These are phyloP conservation scores for Sporothrix schenckii DNA, from an alignment of 2,329 filamentous ascomycete species.

Conservation along the genomic window DNA sequence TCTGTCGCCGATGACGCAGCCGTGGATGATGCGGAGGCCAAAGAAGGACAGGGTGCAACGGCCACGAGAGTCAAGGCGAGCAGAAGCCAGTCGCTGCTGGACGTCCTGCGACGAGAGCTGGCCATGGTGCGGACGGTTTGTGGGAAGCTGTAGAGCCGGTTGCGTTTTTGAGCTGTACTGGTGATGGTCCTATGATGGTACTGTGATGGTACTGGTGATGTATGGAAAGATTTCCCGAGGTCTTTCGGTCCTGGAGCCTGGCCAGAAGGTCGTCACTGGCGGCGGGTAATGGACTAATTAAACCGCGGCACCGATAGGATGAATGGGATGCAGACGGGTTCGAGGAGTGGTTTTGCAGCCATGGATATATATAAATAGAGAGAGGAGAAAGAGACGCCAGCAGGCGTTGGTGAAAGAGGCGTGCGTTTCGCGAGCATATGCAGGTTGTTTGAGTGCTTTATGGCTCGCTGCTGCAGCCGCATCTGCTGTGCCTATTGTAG, in stretches of 20 bases:
- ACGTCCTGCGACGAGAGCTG: background rate
- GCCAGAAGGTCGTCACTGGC: background rate
- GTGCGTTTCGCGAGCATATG: background rate
- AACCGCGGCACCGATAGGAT: background rate
- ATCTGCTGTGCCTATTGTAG: background rate
- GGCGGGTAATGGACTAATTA: constrained; percentile 15
- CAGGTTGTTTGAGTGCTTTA: background rate
- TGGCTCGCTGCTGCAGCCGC: background rate
- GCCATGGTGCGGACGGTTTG: background rate
- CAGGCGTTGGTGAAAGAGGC: background rate
- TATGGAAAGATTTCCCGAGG: too few relatives aligned
- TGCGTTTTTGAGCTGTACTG: too few relatives aligned
- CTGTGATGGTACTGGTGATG: background rate
- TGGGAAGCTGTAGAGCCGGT: too few relatives aligned
- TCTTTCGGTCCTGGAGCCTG: background rate
- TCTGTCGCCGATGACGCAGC: too few relatives aligned
- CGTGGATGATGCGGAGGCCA: background rate
- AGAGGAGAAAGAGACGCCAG: background rate
- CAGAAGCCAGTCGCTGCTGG: background rate
- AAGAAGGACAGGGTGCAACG: background rate
- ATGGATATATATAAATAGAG: background rate
- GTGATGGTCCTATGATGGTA: too few relatives aligned
- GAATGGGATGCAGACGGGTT: background rate
- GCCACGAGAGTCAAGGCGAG: background rate
- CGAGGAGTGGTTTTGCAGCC: background rate